Evolutionary conservation across 768 basidiomycete genomes (phyloP), one percentile per base, ranked within the genome.

Genomic region (Pisolithus sp.): DNA sequence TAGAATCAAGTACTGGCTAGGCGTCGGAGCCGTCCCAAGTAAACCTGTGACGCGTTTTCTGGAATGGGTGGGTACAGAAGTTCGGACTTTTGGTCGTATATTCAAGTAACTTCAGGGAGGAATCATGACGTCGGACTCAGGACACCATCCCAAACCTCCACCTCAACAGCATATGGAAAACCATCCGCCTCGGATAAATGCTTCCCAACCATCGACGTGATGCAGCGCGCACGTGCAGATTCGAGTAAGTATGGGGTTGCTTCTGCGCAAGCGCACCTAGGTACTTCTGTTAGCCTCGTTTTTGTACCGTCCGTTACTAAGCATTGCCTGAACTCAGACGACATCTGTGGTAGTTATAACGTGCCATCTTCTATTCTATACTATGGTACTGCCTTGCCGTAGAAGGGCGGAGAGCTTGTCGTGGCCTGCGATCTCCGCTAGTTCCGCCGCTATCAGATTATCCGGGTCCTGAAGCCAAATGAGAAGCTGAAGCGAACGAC

Each of bases 1-100:
- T 59, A 81, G 95, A 64, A 90, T 98, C 66, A 77, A 78, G 53
- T 92, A 89, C 62, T 98, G 95, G 95, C 68, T 97, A 37, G 77
- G 77, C 31, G 81, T 86, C 17, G 94, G 93, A 0, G 95, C 95
- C 31, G 67, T 79, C 53, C 95, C 95, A 1, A 86, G 82, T 42
- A 83, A 84, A 62, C 76, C 85, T 6, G 90, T 89, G 5, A 80
- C 85, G 38, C 83, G 77, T 59, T 62, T 97, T 57, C 69, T 98
- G 62, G 83, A 87, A 63, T 73, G 84, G 76, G 95, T 93, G 60
- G 62, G 55, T 46, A 7, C 28, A 9, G 17, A 43, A 37, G 23
- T 48, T n/a, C 21, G n/a, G 34, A 38, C 13, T 26, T 39, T 26
- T 7, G 6, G 24, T 39, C n/a, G 26, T 30, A 24, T 52, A 54